A percentile compares a stretch with the other conserved stretches of the same genome.
Conservation (phyloP, 2,329 filamentous ascomycete genomes). For the Zasmidium angulare region DNA sequence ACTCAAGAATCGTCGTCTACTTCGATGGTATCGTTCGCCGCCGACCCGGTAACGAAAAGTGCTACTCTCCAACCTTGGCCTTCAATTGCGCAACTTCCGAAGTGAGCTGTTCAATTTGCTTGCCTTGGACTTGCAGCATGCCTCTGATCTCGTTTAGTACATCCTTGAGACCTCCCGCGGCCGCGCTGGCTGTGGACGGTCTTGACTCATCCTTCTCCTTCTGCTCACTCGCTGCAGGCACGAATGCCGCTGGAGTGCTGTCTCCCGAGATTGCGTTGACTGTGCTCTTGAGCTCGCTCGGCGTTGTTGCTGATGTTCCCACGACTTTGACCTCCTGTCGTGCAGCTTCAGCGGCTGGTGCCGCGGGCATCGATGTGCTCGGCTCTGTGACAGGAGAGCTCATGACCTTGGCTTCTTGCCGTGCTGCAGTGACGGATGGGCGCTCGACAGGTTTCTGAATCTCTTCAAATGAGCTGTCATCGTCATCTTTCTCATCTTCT, state of each 20-base stretch:
- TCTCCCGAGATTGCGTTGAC: conserved; percentile 15
- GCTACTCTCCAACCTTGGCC: conserved; percentile 49
- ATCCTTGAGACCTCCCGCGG: conserved; percentile 58
- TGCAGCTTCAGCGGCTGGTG: conserved; percentile 16
- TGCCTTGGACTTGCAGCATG: conserved; percentile 73
- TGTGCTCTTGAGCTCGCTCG: conserved; percentile 17
- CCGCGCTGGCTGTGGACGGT: conserved; percentile 30
- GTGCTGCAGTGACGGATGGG: conserved; percentile 37
- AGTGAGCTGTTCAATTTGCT: conserved; percentile 74
- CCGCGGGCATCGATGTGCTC: conserved; percentile 2
- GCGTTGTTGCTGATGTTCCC: conserved; percentile 11
- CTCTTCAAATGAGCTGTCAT: conserved; percentile 83
- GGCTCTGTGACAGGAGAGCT: conserved; percentile 11
- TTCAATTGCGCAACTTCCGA: conserved; percentile 81
- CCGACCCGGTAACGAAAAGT: not conserved
- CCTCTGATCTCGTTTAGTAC: conserved; percentile 75
- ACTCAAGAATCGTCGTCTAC: not conserved
- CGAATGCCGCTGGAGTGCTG: conserved; percentile 18
- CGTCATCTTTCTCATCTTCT: conserved; percentile 60
- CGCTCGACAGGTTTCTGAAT: conserved; percentile 73
- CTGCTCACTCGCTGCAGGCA: conserved; percentile 31
- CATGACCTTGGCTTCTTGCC: conserved; percentile 32
- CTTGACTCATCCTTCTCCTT: conserved; percentile 19
- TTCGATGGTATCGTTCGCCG: not conserved
- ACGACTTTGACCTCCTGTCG: conserved; percentile 20